Base-by-base conservation (phyloP, 2,329 filamentous ascomycete genomes). In the Fusarium drepaniforme region DNA sequence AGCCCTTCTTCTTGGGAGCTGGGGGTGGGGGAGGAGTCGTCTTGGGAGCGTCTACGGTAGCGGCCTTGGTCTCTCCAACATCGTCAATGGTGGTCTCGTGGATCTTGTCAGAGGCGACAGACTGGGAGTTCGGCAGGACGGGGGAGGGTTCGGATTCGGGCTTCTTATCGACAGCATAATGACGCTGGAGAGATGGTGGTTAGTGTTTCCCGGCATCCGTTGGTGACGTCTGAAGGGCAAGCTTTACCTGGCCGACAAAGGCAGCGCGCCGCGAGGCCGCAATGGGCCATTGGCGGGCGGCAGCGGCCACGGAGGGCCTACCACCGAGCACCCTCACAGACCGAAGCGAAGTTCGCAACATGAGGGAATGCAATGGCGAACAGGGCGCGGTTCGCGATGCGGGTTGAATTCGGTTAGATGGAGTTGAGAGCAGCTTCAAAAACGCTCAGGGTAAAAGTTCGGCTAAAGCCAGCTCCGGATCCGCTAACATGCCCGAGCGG, bases 321-420 rank as follows among this genome's bases (percentile, higher is more conserved):
- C 85, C 85, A 85, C 88, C 86, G 82, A 91, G 84, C 80, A 87
- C 86, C 87, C 87, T 90, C 82, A 88, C 88, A 83, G 90, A 91
- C 86, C 88, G 90, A 86, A 92, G 85, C 84, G 90, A 92, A 84
- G 89, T 90, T 87, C 90, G 91, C 89, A 93, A 88, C 91, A 93
- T 93, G 87, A 87, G 86, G 85, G 85, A 86, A 86, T 87, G 83
- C 82, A 82, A 84, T 84, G 83, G 83, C 85, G 82, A 81, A 80
- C 81, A 78, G 70, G 81, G 79, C 82, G 78, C 79, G 75, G 75
- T 73, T 74, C 71, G 75, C 77, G 72, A 75, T 77, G 75, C 67
- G 70, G 51, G 77, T 80, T 75, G 76, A 71, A 74, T 78, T 82
- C 79, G 78, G 80, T 76, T 78, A 75, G 79, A 79, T 76, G 75